Conservation (phyloP, 192 early-diverging fungal species). For the Polychytrium aggregatum region DNA sequence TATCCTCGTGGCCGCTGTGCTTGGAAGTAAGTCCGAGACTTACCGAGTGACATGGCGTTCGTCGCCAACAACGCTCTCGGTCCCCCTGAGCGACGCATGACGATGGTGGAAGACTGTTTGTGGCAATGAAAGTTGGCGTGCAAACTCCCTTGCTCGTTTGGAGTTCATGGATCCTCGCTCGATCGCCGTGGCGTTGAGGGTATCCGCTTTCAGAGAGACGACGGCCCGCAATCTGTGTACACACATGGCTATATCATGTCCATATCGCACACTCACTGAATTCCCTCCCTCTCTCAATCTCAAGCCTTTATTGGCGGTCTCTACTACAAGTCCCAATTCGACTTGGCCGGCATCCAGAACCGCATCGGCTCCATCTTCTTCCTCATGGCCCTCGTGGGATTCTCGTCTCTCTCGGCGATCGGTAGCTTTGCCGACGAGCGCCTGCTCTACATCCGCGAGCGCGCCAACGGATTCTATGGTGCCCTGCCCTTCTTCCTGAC, state of each 20-base stretch:
- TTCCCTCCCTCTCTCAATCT: too few species aligned
- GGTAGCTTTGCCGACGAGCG: conserved; percentile 39
- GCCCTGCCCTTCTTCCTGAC: conserved; percentile 38
- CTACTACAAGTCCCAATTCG: conserved; percentile 44
- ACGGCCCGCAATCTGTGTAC: too few species aligned
- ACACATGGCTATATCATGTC: too few species aligned
- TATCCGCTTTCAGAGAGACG: too few species aligned
- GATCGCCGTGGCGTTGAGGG: too few species aligned
- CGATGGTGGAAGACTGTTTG: too few species aligned
- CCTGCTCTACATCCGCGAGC: conserved; percentile 31
- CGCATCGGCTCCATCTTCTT: conserved; percentile 60
- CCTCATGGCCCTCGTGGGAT: conserved; percentile 54
- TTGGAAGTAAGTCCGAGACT: conserved; percentile 20
- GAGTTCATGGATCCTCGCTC: too few species aligned
- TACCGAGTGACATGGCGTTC: background rate
- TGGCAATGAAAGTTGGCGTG: too few species aligned
- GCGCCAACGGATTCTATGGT: conserved; percentile 36
- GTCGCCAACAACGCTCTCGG: too few species aligned
- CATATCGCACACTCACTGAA: too few species aligned
- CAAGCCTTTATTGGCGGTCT: conserved; percentile 56
- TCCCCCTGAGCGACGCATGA: too few species aligned
- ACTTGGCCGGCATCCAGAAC: conserved; percentile 64
- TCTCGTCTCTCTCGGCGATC: conserved; percentile 54
- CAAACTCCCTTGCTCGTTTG: too few species aligned
- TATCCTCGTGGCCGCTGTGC: conserved; percentile 31